phyloP scores from a whole-genome alignment of 257 asterid genomes.

The Nicotiana undulata region DNA sequence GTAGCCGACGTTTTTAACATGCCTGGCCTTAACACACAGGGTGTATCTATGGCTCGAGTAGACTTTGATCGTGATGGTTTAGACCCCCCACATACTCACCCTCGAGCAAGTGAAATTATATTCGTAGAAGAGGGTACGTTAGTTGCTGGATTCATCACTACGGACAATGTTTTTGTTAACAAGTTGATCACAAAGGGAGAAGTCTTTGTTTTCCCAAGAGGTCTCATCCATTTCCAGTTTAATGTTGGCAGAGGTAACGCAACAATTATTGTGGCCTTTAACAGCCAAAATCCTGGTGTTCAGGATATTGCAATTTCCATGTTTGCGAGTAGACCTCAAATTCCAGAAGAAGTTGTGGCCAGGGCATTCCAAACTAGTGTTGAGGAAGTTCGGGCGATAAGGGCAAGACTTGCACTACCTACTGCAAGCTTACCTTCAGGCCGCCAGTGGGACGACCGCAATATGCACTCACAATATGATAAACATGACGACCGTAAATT shows the following conservation, averaged over 20 bases:
- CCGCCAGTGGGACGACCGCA: no score
- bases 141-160: neutral
- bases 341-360: neutral
- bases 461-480: no score
- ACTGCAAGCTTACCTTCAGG: no score
- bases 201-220: no score
- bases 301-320: neutral
- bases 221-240: no score
- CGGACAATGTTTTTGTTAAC: neutral
- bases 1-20: neutral
- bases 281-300: conserved; percentile 6
- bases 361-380: no score
- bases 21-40: conserved; percentile 8
- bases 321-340: neutral
- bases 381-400: no score
- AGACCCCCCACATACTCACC: neutral
- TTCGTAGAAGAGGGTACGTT: neutral
- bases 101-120: neutral
- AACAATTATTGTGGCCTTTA: neutral
- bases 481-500: no score
- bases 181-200: no score
- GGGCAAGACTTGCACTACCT: no score
- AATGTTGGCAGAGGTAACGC: neutral
- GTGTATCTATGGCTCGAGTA: neutral
- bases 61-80: neutral